Conservation (phyloP, 441 rosid species). For the Dalechampia spathulata region DNA sequence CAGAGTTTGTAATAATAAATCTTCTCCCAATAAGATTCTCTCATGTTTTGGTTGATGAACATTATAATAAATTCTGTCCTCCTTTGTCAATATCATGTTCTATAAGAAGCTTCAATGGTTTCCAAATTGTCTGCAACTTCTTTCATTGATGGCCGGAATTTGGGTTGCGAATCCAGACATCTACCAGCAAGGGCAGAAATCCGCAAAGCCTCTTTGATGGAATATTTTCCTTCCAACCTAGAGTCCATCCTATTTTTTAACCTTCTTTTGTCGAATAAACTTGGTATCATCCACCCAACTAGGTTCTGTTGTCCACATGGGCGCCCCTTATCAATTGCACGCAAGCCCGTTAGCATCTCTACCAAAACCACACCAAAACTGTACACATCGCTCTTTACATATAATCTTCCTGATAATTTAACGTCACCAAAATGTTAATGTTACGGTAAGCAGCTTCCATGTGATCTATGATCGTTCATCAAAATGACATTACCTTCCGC, state of each 20-base stretch:
- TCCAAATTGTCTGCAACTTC: neutral
- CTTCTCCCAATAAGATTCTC: no score
- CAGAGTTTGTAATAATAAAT: no score
- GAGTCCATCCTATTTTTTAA: neutral
- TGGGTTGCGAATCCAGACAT: neutral
- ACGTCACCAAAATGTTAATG: neutral
- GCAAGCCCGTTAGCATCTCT: conserved; percentile 6
- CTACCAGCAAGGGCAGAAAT: neutral
- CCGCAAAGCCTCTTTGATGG: neutral
- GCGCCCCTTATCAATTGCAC: neutral
- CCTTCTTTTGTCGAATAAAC: neutral
- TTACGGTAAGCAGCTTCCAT: no score
- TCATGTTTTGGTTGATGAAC: no score
- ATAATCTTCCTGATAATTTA: neutral
- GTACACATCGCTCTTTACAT: conserved; percentile 9
- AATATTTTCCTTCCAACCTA: conserved; percentile 6
- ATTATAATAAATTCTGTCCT: no score
- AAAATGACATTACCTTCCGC: conserved; percentile 37
- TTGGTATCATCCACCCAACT: neutral
- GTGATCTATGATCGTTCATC: no score
- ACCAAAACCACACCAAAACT: conserved; percentile 9
- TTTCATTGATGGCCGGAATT: neutral
- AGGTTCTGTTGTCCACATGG: neutral
- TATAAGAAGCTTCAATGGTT: neutral
- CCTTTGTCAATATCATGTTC: no score